Percentiles rank a stretch among this genome's conserved stretches.
Evolutionary conservation across 495 filamentous ascomycete species (phyloP).

Genomic region (Penicillium nucicola): DNA sequence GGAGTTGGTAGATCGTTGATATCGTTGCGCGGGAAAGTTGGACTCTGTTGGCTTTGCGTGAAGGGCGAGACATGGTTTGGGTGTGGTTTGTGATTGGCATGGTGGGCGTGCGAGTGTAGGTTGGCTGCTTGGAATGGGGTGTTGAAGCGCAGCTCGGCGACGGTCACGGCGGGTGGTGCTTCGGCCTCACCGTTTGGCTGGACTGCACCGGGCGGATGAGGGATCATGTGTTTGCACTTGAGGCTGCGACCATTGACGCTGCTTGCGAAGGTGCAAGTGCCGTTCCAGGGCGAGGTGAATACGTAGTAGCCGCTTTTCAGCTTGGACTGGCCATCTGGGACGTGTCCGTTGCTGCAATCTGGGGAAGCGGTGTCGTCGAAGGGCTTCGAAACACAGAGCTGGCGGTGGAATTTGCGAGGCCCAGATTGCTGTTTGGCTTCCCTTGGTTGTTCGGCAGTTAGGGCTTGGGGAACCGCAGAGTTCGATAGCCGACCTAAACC

Average conservation of each 20-base stretch:
- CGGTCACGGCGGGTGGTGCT: constrained; percentile 43
- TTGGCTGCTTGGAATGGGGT: constrained; percentile 56
- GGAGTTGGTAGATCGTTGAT: not conserved
- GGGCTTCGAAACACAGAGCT: constrained; percentile 35
- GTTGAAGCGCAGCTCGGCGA: constrained; percentile 89
- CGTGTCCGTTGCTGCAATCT: not conserved
- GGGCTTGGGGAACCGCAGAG: constrained; percentile 13
- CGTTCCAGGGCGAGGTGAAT: constrained; percentile 83
- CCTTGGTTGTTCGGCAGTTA: constrained; percentile 9
- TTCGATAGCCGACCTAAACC: constrained; percentile 15
- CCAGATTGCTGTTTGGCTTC: constrained; percentile 13
- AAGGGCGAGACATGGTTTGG: constrained; percentile 26
- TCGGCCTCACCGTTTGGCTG: constrained; percentile 14
- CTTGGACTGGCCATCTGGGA: constrained; percentile 23
- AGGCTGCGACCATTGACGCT: constrained; percentile 69
- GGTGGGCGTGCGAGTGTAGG: constrained; percentile 27
- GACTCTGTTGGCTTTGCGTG: constrained; percentile 19
- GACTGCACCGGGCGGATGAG: constrained; percentile 4
- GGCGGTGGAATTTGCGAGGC: constrained; percentile 38
- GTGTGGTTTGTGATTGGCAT: constrained; percentile 17
- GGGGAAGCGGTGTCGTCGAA: constrained; percentile 10
- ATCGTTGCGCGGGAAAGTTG: constrained; percentile 8
- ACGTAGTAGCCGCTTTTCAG: constrained; percentile 50
- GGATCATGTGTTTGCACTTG: constrained; percentile 69
- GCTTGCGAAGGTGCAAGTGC: constrained; percentile 77